A percentile compares a stretch with the other conserved stretches of the same genome.
These are phyloP conservation scores for Theileria parva DNA, from an alignment of 169 alveolate species.

Conservation along the genomic window DNA sequence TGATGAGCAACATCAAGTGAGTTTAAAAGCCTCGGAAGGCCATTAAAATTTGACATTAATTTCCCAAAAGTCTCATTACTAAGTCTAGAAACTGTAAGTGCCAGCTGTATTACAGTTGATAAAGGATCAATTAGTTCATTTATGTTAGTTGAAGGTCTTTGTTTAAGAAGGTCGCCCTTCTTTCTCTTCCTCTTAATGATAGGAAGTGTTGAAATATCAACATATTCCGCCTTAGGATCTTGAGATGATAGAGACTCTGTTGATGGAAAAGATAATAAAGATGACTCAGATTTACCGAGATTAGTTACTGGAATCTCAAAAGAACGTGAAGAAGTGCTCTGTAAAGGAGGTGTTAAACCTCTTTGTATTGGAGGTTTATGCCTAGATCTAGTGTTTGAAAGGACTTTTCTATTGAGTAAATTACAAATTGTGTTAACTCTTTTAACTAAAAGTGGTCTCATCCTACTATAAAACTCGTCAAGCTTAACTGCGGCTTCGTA, in stretches of 20 bases:
- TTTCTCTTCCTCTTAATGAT: neutral
- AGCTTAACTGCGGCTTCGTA: constrained; percentile 39
- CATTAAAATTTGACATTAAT: constrained; percentile 18
- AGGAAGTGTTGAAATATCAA: neutral
- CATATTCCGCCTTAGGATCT: neutral
- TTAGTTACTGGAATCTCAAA: constrained; percentile 7
- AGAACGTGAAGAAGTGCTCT: neutral
- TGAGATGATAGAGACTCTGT: neutral
- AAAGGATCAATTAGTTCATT: constrained; percentile 2
- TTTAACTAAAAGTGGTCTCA: constrained; percentile 36
- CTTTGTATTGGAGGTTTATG: neutral
- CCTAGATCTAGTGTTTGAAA: neutral
- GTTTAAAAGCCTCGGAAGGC: constrained; percentile 16
- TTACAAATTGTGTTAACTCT: neutral
- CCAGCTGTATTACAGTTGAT: constrained; percentile 10
- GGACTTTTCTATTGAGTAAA: constrained; percentile 1
- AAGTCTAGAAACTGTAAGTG: constrained; percentile 19
- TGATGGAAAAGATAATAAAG: neutral
- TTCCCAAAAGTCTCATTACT: constrained; percentile 31
- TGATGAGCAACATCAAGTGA: constrained; percentile 27
- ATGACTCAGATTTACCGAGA: neutral
- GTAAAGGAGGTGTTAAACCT: neutral
- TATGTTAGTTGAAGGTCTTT: constrained; percentile 1
- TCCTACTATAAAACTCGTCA: constrained; percentile 16
- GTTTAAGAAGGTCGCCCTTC: neutral